Base-by-base conservation (phyloP, 805 yeast species). In the Ogataea methanolica region DNA sequence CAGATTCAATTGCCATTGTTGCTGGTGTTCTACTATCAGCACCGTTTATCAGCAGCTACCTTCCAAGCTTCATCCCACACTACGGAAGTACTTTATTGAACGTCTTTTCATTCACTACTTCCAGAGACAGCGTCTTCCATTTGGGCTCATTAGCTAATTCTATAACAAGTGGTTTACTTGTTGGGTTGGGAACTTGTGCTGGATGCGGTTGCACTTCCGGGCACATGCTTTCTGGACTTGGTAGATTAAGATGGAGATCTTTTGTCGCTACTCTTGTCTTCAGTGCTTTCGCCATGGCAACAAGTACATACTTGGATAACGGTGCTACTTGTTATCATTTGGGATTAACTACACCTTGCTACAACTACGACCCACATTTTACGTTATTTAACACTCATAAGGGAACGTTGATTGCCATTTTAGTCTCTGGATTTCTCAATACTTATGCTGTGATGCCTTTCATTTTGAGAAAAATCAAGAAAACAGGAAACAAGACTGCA, bases 201-300 rank as follows among this genome's bases (percentile, higher is more conserved):
- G 81, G 78, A 0, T 61, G 68, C 31, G 82, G 82, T 2, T 78
- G 82, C 47, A 78, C 82, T 1, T 75, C 80, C 0, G 82, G 82
- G 3, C 82, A 78, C 53, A 74, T 78, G 79, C 59, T 78, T 6
- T 63, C 67, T 17, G 82, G 82, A 0, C 44, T 77, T n/a, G 71
- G 79, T 9, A 62, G 81, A 41, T 53, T 73, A 5, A 62, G 80
- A 41, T 43, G 61, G 46, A 61, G 82, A 50, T 72, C 78, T 16
- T 44, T 76, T 14, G 69, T 69, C 6, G 80, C 82, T 1, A 74
- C 79, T 0, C 49, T 53, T 5, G 51, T 63, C 1, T 78, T 78
- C 48, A 50, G 65, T 3, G 6, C 57, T 1, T 51, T 63, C 6
- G 80, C 74, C 0, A 66, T 72, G 33, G 7, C 46, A 5, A 47